phyloP scores from a whole-genome alignment of 495 filamentous ascomycete species.

The Tricharina praecox region DNA sequence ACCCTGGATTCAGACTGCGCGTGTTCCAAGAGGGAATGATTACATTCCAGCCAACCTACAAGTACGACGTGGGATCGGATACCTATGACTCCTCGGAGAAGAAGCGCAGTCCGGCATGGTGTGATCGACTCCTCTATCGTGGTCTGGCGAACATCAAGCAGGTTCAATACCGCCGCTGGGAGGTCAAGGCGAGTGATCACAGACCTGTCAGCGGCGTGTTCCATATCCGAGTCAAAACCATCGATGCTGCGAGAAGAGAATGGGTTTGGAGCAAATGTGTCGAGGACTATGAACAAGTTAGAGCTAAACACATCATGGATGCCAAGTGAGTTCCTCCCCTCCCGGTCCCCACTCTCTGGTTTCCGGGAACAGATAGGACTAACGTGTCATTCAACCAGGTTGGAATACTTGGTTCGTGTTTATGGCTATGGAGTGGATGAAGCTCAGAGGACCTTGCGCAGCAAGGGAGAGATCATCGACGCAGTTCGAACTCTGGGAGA shows the following conservation, averaged over 20 bases:
- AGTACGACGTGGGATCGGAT: conserved; percentile 92
- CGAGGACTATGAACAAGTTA: conserved; percentile 51
- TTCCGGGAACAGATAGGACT: too few species aligned
- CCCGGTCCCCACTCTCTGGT: not conserved
- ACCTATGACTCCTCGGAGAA: conserved; percentile 90
- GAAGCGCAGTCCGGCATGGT: conserved; percentile 91
- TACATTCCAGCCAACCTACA: conserved; percentile 88
- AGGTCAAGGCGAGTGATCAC: conserved; percentile 80
- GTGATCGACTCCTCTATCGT: conserved; percentile 77
- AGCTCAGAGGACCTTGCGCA: conserved; percentile 13
- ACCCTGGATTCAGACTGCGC: conserved; percentile 72
- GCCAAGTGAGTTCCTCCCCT: conserved; percentile 32
- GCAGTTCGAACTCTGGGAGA: conserved; percentile 19
- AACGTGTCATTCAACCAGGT: conserved; percentile 2
- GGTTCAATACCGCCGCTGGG: conserved; percentile 71
- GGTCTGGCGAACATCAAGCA: conserved; percentile 71
- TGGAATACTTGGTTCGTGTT: conserved; percentile 25
- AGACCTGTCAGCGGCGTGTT: conserved; percentile 79
- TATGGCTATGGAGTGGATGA: conserved; percentile 22
- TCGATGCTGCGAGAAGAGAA: conserved; percentile 47
- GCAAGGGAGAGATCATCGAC: conserved; percentile 17
- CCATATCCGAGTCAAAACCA: conserved; percentile 61
- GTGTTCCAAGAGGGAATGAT: conserved; percentile 76
- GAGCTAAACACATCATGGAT: conserved; percentile 43
- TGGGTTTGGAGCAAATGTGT: conserved; percentile 52